phyloP scores from a whole-genome alignment of 805 yeast species.

The Zygoascus ofunaensis region DNA sequence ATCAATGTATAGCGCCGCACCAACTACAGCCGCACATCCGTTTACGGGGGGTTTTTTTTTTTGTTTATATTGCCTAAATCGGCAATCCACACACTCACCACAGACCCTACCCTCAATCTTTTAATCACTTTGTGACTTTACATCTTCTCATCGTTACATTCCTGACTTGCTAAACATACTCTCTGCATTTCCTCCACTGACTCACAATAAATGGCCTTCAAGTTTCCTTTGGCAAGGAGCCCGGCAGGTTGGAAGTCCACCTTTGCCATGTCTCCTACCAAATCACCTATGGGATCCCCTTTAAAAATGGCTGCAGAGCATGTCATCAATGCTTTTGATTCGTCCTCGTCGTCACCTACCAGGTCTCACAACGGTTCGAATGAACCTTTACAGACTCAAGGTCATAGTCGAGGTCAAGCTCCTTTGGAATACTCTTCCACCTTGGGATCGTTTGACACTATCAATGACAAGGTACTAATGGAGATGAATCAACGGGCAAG shows the following conservation, averaged over 20 bases:
- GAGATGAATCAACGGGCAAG: constrained; percentile 30
- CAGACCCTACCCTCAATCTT: background rate
- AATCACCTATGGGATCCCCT: background rate
- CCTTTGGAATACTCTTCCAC: background rate
- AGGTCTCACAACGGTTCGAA: too few species aligned
- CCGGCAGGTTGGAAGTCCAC: background rate
- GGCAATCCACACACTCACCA: background rate
- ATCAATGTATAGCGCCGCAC: too few species aligned
- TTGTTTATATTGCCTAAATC: background rate
- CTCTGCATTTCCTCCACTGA: too few species aligned
- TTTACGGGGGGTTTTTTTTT: too few species aligned
- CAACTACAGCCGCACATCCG: too few species aligned
- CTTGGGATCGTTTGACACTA: constrained; percentile 24
- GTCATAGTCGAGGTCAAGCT: too few species aligned
- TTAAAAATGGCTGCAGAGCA: background rate
- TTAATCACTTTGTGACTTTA: too few species aligned
- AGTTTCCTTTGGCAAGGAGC: background rate
- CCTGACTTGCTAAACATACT: too few species aligned
- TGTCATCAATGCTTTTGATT: too few species aligned
- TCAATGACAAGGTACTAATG: constrained; percentile 26
- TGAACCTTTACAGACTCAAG: too few species aligned
- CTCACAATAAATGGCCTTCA: background rate
- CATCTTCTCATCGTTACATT: background rate
- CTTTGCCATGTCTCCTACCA: background rate
- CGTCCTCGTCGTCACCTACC: too few species aligned